Conservation (phyloP, 1,139 yeast species). For the Torulaspora pretoriensis region DNA sequence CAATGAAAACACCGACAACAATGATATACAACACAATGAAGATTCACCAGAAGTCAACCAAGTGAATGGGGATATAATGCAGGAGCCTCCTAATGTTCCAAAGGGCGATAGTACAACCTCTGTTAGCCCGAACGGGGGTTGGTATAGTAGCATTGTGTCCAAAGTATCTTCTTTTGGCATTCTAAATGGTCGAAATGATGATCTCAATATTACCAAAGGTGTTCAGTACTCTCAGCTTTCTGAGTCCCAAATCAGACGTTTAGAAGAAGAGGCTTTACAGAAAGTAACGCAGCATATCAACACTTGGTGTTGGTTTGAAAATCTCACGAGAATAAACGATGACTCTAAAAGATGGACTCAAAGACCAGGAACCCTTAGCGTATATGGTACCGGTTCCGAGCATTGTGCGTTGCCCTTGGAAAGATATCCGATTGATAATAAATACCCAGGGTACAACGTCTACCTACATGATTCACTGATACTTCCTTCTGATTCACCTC, state of each 20-base stretch:
- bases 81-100: not conserved
- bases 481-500: conserved; percentile 31
- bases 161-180: conserved; percentile 14
- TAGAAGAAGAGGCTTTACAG: conserved; percentile 29
- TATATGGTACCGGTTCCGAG: conserved; percentile 30
- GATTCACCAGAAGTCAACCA: not conserved
- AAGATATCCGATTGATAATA: conserved; percentile 22
- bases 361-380: conserved; percentile 29
- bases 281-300: conserved; percentile 21
- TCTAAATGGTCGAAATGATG: conserved; percentile 8
- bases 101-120: not conserved
- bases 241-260: conserved; percentile 25
- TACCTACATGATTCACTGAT: conserved; percentile 30
- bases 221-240: conserved; percentile 30
- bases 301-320: conserved; percentile 35
- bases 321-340: conserved; percentile 15
- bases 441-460: conserved; percentile 22
- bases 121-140: conserved; percentile 9
- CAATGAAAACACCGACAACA: not conserved
- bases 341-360: conserved; percentile 15
- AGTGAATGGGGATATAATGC: not conserved
- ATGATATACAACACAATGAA: not conserved
- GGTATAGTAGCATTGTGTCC: conserved; percentile 15
- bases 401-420: conserved; percentile 30
- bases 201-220: conserved; percentile 18